A percentile compares a stretch with the other conserved stretches of the same genome.
These are phyloP conservation scores for Datura wrightii DNA, from an alignment of 257 asterid species.

Conservation along the genomic window DNA sequence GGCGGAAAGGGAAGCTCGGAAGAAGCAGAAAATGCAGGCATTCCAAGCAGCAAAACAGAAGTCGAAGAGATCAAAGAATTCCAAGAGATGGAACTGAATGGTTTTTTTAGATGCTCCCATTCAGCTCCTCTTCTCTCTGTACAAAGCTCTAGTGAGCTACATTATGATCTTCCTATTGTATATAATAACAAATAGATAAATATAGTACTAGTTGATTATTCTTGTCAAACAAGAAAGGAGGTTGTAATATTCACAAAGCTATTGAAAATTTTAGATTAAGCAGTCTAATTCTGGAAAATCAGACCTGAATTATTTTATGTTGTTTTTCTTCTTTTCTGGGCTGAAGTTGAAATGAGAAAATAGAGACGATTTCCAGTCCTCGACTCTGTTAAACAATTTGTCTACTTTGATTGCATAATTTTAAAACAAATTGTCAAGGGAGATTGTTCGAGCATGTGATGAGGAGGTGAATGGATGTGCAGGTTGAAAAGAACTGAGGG, in stretches of 20 bases:
- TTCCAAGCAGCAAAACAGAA: conserved; percentile 97
- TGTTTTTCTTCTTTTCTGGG: not conserved
- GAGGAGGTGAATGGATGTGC: too few relatives aligned
- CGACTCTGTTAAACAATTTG: too few relatives aligned
- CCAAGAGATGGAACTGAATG: conserved; percentile 85
- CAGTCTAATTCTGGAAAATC: not conserved
- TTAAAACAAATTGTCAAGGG: too few relatives aligned
- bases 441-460: too few relatives aligned
- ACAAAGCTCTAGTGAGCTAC: conserved; percentile 26
- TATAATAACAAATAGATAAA: conserved; percentile 25
- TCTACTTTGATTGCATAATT: too few relatives aligned
- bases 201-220: conserved; percentile 22
- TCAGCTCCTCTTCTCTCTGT: conserved; percentile 4
- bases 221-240: not conserved
- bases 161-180: not conserved
- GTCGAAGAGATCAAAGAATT: conserved; percentile 70
- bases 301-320: not conserved
- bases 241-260: not conserved
- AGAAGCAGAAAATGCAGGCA: conserved; percentile 93
- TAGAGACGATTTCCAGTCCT: too few relatives aligned
- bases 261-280: not conserved
- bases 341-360: not conserved
- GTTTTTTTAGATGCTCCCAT: conserved; percentile 11
- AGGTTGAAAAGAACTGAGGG: too few relatives aligned
- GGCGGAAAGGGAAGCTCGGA: conserved; percentile 95